A percentile compares a stretch with the other conserved stretches of the same genome.
These are phyloP conservation scores for Colletotrichum musae DNA, from an alignment of 2,329 filamentous ascomycete species.

Conservation along the genomic window DNA sequence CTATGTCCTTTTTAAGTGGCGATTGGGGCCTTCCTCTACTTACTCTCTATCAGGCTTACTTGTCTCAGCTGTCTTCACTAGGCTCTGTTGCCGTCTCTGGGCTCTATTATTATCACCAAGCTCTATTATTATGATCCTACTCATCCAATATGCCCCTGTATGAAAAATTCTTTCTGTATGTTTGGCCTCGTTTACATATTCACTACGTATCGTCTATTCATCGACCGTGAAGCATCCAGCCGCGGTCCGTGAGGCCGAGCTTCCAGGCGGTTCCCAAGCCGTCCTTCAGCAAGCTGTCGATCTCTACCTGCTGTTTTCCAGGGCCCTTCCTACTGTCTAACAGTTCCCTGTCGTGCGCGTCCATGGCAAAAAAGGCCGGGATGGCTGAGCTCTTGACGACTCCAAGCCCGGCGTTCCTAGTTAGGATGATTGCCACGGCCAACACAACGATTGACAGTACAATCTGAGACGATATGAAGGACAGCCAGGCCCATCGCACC, in stretches of 20 bases:
- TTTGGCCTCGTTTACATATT: too few species aligned
- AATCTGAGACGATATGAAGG: constrained; percentile 40
- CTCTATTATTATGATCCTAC: too few species aligned
- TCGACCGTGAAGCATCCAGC: constrained; percentile 7
- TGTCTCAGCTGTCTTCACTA: too few species aligned
- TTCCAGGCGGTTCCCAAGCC: constrained; percentile 1
- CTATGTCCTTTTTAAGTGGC: too few species aligned
- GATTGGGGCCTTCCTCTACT: too few species aligned
- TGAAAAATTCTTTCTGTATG: too few species aligned
- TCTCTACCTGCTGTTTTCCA: background rate
- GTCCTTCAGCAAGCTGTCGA: background rate
- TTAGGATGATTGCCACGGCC: constrained; percentile 30
- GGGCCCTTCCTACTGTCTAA: background rate
- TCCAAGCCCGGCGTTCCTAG: constrained; percentile 31
- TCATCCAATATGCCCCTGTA: too few species aligned
- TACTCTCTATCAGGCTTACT: too few species aligned
- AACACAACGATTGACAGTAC: constrained; percentile 37
- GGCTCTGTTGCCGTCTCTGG: too few species aligned
- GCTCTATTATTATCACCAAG: too few species aligned
- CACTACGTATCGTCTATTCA: too few species aligned
- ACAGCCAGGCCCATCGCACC: constrained; percentile 42
- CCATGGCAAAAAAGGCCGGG: constrained; percentile 3
- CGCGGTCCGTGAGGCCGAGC: background rate
- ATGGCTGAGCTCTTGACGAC: constrained; percentile 40
- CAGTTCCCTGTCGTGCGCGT: background rate